phyloP scores from a whole-genome alignment of 208 protist genomes.

The Crithidia mellificae region DNA sequence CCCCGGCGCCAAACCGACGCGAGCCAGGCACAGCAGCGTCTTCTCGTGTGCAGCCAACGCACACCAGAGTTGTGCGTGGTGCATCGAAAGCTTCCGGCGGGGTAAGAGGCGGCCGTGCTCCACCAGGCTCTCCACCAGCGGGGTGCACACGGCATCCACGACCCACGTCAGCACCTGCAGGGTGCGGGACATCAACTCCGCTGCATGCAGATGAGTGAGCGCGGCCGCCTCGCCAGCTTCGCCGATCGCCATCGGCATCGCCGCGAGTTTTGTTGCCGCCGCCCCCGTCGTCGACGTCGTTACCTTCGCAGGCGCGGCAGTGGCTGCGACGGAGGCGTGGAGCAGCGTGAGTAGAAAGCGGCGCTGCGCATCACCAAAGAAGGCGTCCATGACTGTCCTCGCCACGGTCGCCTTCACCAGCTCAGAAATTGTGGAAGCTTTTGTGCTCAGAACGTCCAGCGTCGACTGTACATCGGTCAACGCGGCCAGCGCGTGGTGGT shows the following conservation, averaged over 20 bases:
- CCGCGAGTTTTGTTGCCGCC: too few species aligned
- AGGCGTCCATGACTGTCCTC: neutral
- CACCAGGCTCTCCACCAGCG: neutral
- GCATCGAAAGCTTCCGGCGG: neutral
- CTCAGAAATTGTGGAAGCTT: neutral
- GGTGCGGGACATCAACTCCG: conserved; percentile 9
- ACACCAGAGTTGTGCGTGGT: neutral
- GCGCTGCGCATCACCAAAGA: neutral
- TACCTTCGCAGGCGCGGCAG: neutral
- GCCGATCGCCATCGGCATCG: too few species aligned
- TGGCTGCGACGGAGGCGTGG: neutral
- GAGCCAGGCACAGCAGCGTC: neutral
- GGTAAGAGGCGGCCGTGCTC: neutral
- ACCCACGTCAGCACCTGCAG: conserved; percentile 9
- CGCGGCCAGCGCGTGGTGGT: conserved; percentile 1
- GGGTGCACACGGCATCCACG: conserved; percentile 13
- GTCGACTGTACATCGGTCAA: neutral
- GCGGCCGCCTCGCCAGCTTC: too few species aligned
- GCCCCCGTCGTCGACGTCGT: too few species aligned
- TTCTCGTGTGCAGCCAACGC: neutral
- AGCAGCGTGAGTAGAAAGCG: neutral
- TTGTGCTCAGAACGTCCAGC: neutral
- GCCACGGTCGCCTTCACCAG: neutral
- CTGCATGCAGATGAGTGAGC: neutral
- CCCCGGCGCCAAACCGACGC: neutral